Evolutionary conservation across 2,329 filamentous ascomycete genomes (phyloP).

Genomic region (Aspergillus sp.): DNA sequence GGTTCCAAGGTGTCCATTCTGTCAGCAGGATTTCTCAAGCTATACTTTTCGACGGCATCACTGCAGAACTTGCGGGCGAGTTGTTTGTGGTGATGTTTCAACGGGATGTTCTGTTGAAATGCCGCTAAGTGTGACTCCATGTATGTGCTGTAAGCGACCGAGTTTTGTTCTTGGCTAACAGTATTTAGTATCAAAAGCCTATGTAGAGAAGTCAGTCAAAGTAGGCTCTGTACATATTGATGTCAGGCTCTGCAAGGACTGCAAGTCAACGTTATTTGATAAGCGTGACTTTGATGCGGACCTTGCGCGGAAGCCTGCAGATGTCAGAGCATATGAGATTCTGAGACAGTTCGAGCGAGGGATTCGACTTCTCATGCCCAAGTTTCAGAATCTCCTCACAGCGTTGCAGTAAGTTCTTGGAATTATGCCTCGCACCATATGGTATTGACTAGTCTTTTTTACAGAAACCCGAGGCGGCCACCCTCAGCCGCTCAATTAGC

Average conservation of each 20-base stretch:
- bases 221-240: conserved; percentile 68
- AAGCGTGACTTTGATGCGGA: conserved; percentile 77
- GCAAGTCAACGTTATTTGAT: conserved; percentile 69
- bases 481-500: conserved; percentile 70
- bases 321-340: conserved; percentile 79
- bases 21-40: conserved; percentile 89
- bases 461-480: conserved; percentile 62
- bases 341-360: conserved; percentile 84
- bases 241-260: conserved; percentile 89
- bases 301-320: conserved; percentile 65
- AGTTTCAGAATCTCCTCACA: conserved; percentile 75
- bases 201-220: conserved; percentile 44
- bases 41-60: conserved; percentile 94
- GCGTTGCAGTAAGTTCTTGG: conserved; percentile 61
- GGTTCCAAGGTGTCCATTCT: conserved; percentile 84
- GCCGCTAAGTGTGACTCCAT: conserved; percentile 70
- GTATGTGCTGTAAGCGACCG: conserved; percentile 45
- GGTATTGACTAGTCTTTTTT: background rate
- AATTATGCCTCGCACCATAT: background rate
- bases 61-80: conserved; percentile 87
- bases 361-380: conserved; percentile 76
- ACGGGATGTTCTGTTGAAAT: conserved; percentile 86
- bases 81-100: conserved; percentile 84
- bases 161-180: conserved; percentile 18
- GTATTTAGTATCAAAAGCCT: conserved; percentile 35